Base-by-base conservation (phyloP, 208 protist species). In the Leishmania gerbilli region DNA sequence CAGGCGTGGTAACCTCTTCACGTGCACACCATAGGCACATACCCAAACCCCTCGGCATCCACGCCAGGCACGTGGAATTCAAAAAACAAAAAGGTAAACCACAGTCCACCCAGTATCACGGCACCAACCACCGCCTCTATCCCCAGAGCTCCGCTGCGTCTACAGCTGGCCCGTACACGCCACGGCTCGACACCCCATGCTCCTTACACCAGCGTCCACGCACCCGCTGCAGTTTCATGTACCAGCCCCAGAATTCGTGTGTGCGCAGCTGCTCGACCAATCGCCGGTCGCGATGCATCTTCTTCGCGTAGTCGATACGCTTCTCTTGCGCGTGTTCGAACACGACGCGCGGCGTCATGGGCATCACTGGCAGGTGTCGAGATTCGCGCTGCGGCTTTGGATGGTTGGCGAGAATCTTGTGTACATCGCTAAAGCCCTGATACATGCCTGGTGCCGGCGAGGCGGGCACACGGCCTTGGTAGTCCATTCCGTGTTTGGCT, bases 61-160 rank as follows among this genome's bases (percentile, higher is more conserved):
- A 74, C 76, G 53, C 45, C 69, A 51, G 27, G 40, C 45, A 74
- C 7, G 40, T 51, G 69, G 40, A 37, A 31, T 17, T 19, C 8
- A 45, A 31, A 55, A 8, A 47, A 37, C 34, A 37, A 27, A 69
- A 69, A 69, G 27, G n/a, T 24, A 7, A 27, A 47, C n/a, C 15
- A 37, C 58, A 13, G 17, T 21, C 24, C 5, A 45, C 24, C 7
- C 37, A 42, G 21, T 67, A 49, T 34, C 60, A 55, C 37, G 4
- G 47, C 37, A 45, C 31, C 56, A 67, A 56, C 31, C 24, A 45
- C 17, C 19, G 7, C 19, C 64, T 27, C 89, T 86, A 98, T 9
- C 95, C 94, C 95, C 95, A 98, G 60, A 97, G 83, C 86, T 98
- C 95, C 17, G 95, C 93, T 1, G 95, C 95, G 75, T 98, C 95